Percentiles rank a stretch among this genome's conserved stretches.
phyloP scores from a whole-genome alignment of 1,139 yeast species.

The Saccharomyces pastorianus region DNA sequence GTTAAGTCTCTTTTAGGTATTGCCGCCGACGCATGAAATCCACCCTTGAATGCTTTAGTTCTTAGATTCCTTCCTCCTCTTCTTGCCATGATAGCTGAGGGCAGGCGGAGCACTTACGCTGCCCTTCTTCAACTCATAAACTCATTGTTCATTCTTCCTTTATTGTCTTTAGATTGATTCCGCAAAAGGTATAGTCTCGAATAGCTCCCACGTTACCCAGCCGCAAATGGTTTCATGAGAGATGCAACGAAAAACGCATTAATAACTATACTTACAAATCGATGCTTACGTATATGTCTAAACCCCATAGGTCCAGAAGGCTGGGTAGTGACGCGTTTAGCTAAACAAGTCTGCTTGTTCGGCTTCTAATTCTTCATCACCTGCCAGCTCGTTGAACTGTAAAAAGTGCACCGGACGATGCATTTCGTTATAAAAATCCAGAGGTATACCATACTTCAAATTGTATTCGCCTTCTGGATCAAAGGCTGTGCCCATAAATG shows the following conservation, averaged over 20 bases:
- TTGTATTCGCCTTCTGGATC: slow-evolving; percentile 50
- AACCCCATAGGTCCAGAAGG: background rate
- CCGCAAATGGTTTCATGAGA: too few relatives aligned
- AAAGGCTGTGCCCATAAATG: slow-evolving; percentile 85
- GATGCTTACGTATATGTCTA: background rate
- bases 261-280: background rate
- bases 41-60: too few relatives aligned
- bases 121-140: too few relatives aligned
- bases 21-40: too few relatives aligned
- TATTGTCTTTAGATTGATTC: too few relatives aligned
- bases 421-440: slow-evolving; percentile 71
- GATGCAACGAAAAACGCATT: background rate
- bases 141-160: too few relatives aligned
- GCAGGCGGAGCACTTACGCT: too few relatives aligned
- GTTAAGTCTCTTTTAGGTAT: too few relatives aligned
- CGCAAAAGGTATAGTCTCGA: too few relatives aligned
- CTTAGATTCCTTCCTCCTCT: too few relatives aligned
- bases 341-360: slow-evolving; percentile 66
- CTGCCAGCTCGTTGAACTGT: slow-evolving; percentile 62
- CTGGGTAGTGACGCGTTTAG: slow-evolving; percentile 20
- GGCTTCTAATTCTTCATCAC: slow-evolving; percentile 52
- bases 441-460: slow-evolving; percentile 69
- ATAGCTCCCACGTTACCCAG: too few relatives aligned
- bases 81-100: too few relatives aligned
- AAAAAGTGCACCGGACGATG: slow-evolving; percentile 88